Conservation (phyloP, 208 protist genomes). For the Crithidia fasciculata region DNA sequence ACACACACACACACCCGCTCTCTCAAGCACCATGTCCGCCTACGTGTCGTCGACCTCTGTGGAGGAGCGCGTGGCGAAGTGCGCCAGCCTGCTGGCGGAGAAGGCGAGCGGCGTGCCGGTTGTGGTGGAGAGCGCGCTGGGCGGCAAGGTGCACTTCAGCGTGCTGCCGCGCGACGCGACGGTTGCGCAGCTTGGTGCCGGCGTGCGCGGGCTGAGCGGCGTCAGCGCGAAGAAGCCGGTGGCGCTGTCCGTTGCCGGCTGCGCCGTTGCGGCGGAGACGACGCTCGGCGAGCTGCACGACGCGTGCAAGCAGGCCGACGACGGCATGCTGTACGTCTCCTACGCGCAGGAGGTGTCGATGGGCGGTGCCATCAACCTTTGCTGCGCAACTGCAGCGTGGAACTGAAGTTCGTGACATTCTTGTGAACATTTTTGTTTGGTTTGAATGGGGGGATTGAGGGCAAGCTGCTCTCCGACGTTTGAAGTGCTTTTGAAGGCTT, state of each 20-base stretch:
- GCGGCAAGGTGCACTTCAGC: background rate
- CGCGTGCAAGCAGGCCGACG: constrained; percentile 35
- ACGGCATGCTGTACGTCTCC: constrained; percentile 46
- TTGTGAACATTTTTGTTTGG: no score
- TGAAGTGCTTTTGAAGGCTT: no score
- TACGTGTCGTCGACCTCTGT: constrained; percentile 11
- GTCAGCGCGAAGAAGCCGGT: background rate
- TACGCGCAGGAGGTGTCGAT: constrained; percentile 29
- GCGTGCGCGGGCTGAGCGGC: no score
- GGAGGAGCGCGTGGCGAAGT: constrained; percentile 10
- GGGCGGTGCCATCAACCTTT: background rate
- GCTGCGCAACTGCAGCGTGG: background rate
- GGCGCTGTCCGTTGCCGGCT: constrained; percentile 15
- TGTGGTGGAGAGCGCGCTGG: background rate
- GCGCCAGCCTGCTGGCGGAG: background rate
- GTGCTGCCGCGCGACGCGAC: no score
- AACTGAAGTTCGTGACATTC: no score
- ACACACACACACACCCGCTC: background rate
- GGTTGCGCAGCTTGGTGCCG: no score
- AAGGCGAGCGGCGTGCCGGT: background rate
- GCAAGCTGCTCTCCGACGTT: no score
- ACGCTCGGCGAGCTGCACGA: constrained; percentile 40
- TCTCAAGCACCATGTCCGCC: background rate
- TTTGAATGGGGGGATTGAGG: no score
- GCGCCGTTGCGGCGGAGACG: constrained; percentile 27